A percentile compares a stretch with the other conserved stretches of the same genome.
These are phyloP conservation scores for Salvia splendens DNA, from an alignment of 257 asterid genomes.

Conservation along the genomic window DNA sequence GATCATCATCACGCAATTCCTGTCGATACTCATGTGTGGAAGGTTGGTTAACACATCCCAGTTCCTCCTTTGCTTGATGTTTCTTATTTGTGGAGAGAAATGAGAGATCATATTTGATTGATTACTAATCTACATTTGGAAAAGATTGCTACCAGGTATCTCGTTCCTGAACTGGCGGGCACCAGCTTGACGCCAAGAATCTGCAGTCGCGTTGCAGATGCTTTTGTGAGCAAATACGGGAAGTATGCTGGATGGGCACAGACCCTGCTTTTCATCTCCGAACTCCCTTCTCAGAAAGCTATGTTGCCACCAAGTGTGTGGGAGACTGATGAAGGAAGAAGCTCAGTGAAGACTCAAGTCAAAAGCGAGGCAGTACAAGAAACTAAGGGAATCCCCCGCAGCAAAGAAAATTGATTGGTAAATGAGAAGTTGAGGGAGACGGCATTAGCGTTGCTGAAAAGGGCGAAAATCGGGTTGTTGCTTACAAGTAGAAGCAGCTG, in stretches of 20 bases:
- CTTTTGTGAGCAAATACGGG: constrained; percentile 85
- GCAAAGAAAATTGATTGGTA: constrained; percentile 24
- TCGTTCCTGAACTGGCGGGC: constrained; percentile 91
- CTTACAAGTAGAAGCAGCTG: no score
- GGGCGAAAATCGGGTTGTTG: no score
- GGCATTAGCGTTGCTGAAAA: background rate
- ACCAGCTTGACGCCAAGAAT: constrained; percentile 63
- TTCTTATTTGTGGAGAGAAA: no score
- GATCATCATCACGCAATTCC: constrained; percentile 98
- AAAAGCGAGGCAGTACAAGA: constrained; percentile 26
- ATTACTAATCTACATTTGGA: constrained; percentile 12
- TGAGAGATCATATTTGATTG: no score
- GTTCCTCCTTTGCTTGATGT: background rate
- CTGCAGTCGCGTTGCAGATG: constrained; percentile 69
- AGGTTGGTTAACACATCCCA: constrained; percentile 64
- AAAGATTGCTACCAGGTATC: constrained; percentile 86
- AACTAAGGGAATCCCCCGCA: constrained; percentile 3
- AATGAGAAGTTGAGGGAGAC: constrained; percentile 12
- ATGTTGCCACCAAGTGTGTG: constrained; percentile 50
- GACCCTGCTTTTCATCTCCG: constrained; percentile 89
- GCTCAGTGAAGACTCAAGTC: constrained; percentile 36
- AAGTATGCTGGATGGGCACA: constrained; percentile 99
- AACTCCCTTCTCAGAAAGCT: constrained; percentile 91
- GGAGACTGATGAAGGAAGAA: constrained; percentile 33
- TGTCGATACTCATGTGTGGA: constrained; percentile 97